Evolutionary conservation across 768 basidiomycete genomes (phyloP).

Genomic region (Mycena vitilis): DNA sequence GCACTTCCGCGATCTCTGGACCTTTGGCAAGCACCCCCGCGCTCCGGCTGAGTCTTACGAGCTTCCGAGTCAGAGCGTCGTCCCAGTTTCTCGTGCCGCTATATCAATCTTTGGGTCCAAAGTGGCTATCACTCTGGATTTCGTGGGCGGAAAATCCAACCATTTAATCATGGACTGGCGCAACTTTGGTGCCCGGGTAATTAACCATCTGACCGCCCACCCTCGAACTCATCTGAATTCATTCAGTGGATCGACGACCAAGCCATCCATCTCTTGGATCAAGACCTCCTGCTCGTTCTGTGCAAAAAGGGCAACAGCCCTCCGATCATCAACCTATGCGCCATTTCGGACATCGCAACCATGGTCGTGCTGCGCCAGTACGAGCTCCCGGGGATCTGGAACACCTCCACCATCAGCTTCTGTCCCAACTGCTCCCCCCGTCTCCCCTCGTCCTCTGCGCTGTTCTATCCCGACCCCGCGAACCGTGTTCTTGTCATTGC

Average conservation of each 20-base stretch:
- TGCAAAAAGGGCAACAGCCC: constrained; percentile 48
- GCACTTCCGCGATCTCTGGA: constrained; percentile 66
- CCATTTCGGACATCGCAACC: constrained; percentile 56
- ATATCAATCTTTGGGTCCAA: constrained; percentile 57
- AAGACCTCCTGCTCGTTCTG: constrained; percentile 56
- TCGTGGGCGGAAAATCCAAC: constrained; percentile 51
- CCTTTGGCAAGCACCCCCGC: constrained; percentile 65
- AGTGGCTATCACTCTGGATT: constrained; percentile 56
- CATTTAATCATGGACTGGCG: constrained; percentile 65
- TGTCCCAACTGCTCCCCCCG: constrained; percentile 58
- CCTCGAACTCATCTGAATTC: not conserved
- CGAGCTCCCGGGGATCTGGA: constrained; percentile 68
- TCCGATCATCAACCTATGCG: constrained; percentile 58
- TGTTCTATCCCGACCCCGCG: constrained; percentile 70
- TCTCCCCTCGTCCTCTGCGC: constrained; percentile 51
- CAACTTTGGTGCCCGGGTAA: constrained; percentile 59
- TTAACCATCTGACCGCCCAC: constrained; percentile 11
- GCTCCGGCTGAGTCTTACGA: constrained; percentile 56
- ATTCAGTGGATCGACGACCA: constrained; percentile 63
- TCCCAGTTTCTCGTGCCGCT: constrained; percentile 49
- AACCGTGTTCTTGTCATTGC: constrained; percentile 61
- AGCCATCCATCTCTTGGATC: constrained; percentile 59
- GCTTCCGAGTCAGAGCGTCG: constrained; percentile 51
- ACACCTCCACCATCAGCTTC: constrained; percentile 57
- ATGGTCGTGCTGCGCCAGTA: constrained; percentile 61